Evolutionary conservation across 75 land plant species (phyloP).

Genomic region (Larix kaempferi): DNA sequence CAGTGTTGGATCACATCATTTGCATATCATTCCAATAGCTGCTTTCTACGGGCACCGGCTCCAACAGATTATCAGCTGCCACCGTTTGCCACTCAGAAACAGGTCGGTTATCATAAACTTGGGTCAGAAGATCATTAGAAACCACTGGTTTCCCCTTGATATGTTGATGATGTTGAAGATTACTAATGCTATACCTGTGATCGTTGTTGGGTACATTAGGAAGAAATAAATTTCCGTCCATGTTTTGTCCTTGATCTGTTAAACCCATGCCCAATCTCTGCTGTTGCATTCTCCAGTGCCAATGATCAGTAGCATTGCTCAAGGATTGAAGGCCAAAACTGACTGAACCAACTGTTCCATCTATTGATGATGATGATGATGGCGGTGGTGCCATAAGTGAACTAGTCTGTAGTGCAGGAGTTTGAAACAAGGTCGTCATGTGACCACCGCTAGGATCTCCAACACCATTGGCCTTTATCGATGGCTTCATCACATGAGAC

Average conservation of each 20-base stretch:
- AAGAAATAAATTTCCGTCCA: not conserved
- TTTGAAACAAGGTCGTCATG: not conserved
- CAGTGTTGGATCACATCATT: not conserved
- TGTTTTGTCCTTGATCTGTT: not conserved
- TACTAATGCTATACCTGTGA: not conserved
- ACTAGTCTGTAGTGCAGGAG: not conserved
- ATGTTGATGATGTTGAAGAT: not conserved
- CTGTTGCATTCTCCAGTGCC: not conserved
- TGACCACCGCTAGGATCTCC: slow-evolving; percentile 1
- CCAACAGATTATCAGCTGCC: not conserved
- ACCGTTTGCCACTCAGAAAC: not conserved
- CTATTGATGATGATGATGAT: not conserved
- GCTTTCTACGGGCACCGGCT: not conserved
- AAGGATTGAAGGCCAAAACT: not conserved
- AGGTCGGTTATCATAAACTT: not conserved
- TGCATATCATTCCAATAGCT: not conserved
- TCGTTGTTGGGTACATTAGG: not conserved
- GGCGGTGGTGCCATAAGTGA: not conserved
- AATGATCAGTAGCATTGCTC: not conserved
- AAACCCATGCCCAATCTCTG: slow-evolving; percentile 1
- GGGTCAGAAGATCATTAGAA: not conserved
- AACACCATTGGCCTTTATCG: not conserved
- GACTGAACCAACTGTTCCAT: not conserved
- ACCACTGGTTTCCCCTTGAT: not conserved
- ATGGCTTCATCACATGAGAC: not conserved